Evolutionary conservation across 805 yeast genomes (phyloP).

Genomic region (Candida argentea): DNA sequence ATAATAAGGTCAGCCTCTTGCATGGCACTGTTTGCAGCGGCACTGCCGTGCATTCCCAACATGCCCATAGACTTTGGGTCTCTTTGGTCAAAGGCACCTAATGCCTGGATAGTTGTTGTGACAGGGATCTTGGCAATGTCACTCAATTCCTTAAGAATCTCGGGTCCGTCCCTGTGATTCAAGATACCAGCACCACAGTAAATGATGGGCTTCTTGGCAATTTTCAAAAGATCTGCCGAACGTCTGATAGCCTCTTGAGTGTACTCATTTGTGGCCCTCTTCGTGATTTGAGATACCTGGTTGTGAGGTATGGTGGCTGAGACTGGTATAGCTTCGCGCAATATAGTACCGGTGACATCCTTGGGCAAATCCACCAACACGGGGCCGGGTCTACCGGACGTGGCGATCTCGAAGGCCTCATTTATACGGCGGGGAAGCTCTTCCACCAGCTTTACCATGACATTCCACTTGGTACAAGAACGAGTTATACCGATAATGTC

Average conservation of each 20-base stretch:
- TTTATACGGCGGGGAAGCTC: slow-evolving; percentile 93
- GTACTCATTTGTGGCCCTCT: slow-evolving; percentile 61
- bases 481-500: slow-evolving; percentile 95
- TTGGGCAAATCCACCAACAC: slow-evolving; percentile 96
- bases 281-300: slow-evolving; percentile 62
- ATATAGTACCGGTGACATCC: slow-evolving; percentile 90
- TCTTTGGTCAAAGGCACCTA: slow-evolving; percentile 90
- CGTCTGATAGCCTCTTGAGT: slow-evolving; percentile 64
- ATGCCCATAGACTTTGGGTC: slow-evolving; percentile 87
- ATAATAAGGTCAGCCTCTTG: slow-evolving; percentile 89
- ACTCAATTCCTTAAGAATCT: slow-evolving; percentile 67
- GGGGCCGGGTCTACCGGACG: slow-evolving; percentile 96
- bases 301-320: slow-evolving; percentile 65
- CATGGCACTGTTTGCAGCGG: slow-evolving; percentile 88
- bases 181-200: slow-evolving; percentile 91
- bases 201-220: slow-evolving; percentile 78
- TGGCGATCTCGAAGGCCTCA: slow-evolving; percentile 97
- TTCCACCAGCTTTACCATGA: slow-evolving; percentile 91
- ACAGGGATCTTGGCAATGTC: slow-evolving; percentile 92
- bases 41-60: slow-evolving; percentile 98
- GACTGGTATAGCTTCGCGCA: slow-evolving; percentile 78
- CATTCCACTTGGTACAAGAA: slow-evolving; percentile 98
- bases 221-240: slow-evolving; percentile 69
- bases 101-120: slow-evolving; percentile 88
- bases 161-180: slow-evolving; percentile 72